Evolutionary conservation across 805 yeast genomes (phyloP), one percentile per base, ranked within the genome.

Genomic region (Starmerella stellata): DNA sequence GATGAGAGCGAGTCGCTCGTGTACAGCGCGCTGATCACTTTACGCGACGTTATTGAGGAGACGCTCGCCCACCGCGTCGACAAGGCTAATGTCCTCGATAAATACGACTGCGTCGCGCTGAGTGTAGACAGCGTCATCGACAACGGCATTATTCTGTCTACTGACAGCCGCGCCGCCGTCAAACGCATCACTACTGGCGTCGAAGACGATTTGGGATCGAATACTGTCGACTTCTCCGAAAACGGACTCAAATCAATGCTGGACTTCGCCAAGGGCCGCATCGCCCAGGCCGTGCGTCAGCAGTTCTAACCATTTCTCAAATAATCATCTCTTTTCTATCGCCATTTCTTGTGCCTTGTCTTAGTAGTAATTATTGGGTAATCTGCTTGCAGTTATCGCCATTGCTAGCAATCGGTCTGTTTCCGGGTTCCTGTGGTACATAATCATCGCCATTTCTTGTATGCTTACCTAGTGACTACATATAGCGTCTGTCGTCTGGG

Each of bases 51-150:
- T 11, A 62, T 90, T 44, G 87, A 78, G 48, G 72, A 80, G 42
- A 68, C 85, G 36, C 64, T 85, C 44, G 72, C 69, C 40, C 57
- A 62, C 44, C 66, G 78, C 13, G 63, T 85, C 45, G 96, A 90
- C 59, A 80, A 75, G 56, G 68, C 74, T 47, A 70, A 85, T 3
- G 62, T 87, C 34, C 69, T 75, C 51, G 93, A 80, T 47, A 72
- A 76, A 55, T 90, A 77, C 55, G 98, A 90, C 59, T 66, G 80
- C 65, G 77, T 83, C 29, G 66, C 81, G 33, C 68, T 90, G 56
- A 80, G 92, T 3, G 70, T 85, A 33, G 98, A 90, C 58, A 96
- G 90, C 60, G 69, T 92, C 8, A 66, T 90, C 36, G 98, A 90
- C 55, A 93, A 85, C 55, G 98, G 96, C 30, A 73, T 90, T 46